A percentile compares a stretch with the other conserved stretches of the same genome.
phyloP scores from a whole-genome alignment of 805 yeast genomes.

The Huiozyma sinensis region DNA sequence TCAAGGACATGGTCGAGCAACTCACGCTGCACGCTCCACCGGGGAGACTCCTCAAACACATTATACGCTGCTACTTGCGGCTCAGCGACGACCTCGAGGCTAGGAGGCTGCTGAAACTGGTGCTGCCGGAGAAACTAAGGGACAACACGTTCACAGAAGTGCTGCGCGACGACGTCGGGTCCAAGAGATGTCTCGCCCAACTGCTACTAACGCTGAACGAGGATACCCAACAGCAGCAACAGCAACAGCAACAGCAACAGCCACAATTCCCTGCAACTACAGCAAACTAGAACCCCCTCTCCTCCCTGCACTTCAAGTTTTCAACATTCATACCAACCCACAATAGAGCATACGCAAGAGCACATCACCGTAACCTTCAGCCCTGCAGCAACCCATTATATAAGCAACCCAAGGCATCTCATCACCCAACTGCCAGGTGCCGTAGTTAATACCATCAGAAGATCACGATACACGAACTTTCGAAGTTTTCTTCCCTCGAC shows the following conservation, averaged over 20 bases:
- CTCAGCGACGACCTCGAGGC: slow-evolving; percentile 86
- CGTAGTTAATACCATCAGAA: too few relatives aligned
- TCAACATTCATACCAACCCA: too few relatives aligned
- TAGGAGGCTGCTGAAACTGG: slow-evolving; percentile 69
- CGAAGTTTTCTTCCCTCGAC: too few relatives aligned
- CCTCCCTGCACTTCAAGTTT: too few relatives aligned
- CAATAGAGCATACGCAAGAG: too few relatives aligned
- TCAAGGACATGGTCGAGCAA: slow-evolving; percentile 81
- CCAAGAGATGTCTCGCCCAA: slow-evolving; percentile 80
- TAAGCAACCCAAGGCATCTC: too few relatives aligned
- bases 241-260: not conserved
- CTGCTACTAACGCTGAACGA: slow-evolving; percentile 57
- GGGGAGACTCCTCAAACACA: slow-evolving; percentile 81
- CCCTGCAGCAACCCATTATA: too few relatives aligned
- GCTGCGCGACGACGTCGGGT: slow-evolving; percentile 76
- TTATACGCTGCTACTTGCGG: slow-evolving; percentile 85
- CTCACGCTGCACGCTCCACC: slow-evolving; percentile 57
- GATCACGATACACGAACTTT: too few relatives aligned
- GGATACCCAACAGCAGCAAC: slow-evolving; percentile 6
- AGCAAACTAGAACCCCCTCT: too few relatives aligned
- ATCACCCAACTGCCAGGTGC: too few relatives aligned
- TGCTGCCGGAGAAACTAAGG: slow-evolving; percentile 76
- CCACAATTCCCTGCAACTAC: not conserved
- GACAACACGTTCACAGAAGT: slow-evolving; percentile 63
- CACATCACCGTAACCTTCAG: too few relatives aligned